Percentiles rank a stretch among this genome's conserved stretches.
These are phyloP conservation scores for Dactylonectria macrodidyma DNA, from an alignment of 2,329 filamentous ascomycete species.

Conservation along the genomic window DNA sequence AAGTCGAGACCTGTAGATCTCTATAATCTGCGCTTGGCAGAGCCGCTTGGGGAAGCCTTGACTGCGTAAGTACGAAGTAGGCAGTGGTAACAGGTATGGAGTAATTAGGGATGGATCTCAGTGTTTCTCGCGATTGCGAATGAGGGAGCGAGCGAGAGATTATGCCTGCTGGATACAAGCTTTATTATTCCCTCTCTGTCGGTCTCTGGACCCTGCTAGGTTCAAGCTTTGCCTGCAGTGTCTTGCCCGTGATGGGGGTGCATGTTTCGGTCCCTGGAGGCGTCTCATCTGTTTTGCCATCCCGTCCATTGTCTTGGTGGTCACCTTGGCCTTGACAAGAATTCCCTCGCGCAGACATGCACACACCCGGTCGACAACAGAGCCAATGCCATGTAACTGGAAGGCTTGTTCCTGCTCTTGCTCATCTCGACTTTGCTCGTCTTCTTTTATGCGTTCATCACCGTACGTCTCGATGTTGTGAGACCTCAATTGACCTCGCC, in stretches of 20 bases:
- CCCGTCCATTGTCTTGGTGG: conserved; percentile 1
- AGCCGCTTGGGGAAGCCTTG: not conserved
- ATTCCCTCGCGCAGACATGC: conserved; percentile 28
- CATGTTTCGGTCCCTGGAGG: conserved; percentile 22
- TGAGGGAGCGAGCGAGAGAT: conserved; percentile 19
- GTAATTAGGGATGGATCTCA: not conserved
- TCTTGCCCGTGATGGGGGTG: conserved; percentile 16
- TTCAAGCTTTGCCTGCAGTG: not conserved
- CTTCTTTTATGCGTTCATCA: not conserved
- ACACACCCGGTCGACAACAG: conserved; percentile 7
- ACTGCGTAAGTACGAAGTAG: not conserved
- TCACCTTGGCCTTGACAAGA: conserved; percentile 26
- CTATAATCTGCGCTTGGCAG: not conserved
- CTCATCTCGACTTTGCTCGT: not conserved
- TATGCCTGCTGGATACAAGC: conserved; percentile 20
- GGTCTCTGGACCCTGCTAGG: not conserved
- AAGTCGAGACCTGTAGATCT: not conserved
- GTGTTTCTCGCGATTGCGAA: conserved; percentile 10
- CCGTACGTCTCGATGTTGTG: not conserved
- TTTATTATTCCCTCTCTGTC: conserved; percentile 12
- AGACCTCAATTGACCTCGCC: conserved; percentile 6
- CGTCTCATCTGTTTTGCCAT: conserved; percentile 21
- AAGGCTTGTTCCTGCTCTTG: not conserved
- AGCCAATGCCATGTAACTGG: not conserved
- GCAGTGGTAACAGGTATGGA: no score